These are phyloP conservation scores for Diplocarpon rosae DNA, from an alignment of 2,329 filamentous ascomycete genomes.

Conservation along the genomic window DNA sequence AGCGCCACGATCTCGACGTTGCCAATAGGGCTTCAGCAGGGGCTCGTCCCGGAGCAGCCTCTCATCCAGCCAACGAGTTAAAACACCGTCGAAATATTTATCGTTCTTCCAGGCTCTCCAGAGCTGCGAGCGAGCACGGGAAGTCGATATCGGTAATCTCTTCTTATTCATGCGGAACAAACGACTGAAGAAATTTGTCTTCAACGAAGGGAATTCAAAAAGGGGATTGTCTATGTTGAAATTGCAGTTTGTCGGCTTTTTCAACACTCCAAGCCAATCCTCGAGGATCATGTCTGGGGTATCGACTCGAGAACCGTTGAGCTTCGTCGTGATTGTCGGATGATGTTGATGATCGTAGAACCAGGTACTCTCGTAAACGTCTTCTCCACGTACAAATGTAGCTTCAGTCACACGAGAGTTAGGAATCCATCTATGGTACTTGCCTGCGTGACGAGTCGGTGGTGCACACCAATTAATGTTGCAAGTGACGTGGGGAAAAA, in stretches of 20 bases:
- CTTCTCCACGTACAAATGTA: constrained; percentile 40
- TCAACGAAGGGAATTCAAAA: constrained; percentile 32
- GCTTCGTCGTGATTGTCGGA: constrained; percentile 34
- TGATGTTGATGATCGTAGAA: constrained; percentile 38
- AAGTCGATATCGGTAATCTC: constrained; percentile 31
- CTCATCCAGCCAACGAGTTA: constrained; percentile 37
- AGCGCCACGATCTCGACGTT: constrained; percentile 30
- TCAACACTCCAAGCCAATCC: constrained; percentile 33
- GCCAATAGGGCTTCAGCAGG: constrained; percentile 31
- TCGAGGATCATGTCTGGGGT: constrained; percentile 44
- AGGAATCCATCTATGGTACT: constrained; percentile 42
- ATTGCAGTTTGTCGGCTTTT: constrained; percentile 32
- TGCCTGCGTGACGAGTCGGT: constrained; percentile 37
- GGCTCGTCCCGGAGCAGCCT: constrained; percentile 32
- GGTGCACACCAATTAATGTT: constrained; percentile 44
- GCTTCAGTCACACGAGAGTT: constrained; percentile 43
- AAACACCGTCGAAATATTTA: constrained; percentile 34
- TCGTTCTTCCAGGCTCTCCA: constrained; percentile 38
- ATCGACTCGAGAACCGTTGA: constrained; percentile 39
- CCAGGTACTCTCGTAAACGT: constrained; percentile 41
- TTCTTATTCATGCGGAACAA: constrained; percentile 31
- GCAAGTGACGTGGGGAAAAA: constrained; percentile 40
- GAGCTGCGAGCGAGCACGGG: constrained; percentile 33
- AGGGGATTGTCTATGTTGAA: constrained; percentile 42
- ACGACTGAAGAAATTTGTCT: constrained; percentile 23